These are phyloP conservation scores for Dicorynia guianensis DNA, from an alignment of 306 rosid species.

Conservation along the genomic window DNA sequence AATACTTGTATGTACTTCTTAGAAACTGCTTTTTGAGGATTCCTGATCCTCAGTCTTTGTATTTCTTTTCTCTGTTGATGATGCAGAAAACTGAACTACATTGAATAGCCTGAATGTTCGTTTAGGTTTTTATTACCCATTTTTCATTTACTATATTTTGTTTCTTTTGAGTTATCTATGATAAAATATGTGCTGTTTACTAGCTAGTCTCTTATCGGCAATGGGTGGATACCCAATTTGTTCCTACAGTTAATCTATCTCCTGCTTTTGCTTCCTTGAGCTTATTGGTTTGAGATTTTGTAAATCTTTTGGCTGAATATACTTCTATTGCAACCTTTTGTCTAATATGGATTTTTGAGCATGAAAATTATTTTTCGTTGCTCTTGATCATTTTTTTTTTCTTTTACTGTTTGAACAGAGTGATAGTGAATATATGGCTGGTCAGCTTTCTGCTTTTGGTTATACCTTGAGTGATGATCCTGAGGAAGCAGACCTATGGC, in stretches of 20 bases:
- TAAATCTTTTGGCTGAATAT: neutral
- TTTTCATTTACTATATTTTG: neutral
- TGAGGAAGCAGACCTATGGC: conserved; percentile 95
- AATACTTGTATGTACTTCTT: neutral
- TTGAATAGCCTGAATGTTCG: too few relatives aligned
- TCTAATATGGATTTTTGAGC: neutral
- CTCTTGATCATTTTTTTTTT: conserved; percentile 1
- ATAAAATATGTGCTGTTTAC: neutral
- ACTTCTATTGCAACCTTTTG: neutral
- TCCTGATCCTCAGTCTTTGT: too few relatives aligned
- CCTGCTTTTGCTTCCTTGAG: neutral
- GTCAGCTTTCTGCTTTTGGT: conserved; percentile 94
- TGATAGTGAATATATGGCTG: conserved; percentile 98
- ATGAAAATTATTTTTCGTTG: neutral
- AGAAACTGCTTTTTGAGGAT: too few relatives aligned
- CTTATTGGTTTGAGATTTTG: neutral
- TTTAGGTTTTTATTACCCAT: too few relatives aligned
- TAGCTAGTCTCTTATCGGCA: neutral
- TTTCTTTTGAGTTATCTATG: neutral
- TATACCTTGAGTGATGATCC: conserved; percentile 81
- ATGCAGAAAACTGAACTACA: too few relatives aligned
- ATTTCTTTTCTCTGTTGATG: too few relatives aligned
- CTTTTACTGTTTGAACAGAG: conserved; percentile 60
- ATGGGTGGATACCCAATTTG: too few relatives aligned
- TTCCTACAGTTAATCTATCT: neutral